Evolutionary conservation across 176 grass and related monocot genomes (phyloP), one percentile per base, ranked within the genome.

Genomic region (Carex cristatella): DNA sequence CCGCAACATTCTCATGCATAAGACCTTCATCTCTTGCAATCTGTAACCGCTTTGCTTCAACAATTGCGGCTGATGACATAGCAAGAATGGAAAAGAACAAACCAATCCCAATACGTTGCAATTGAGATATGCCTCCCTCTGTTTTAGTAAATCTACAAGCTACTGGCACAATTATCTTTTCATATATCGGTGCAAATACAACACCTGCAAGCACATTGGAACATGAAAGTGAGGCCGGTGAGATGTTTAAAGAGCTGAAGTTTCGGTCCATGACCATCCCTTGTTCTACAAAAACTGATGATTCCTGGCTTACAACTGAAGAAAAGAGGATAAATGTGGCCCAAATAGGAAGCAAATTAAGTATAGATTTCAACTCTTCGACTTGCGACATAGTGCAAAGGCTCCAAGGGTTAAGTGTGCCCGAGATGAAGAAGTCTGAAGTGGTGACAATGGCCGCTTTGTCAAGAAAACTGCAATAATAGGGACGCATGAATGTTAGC

Each of bases 331-430:
- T 98, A 48, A 84, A 90, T 13, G 92, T 94, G 66, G 92, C 87
- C 89, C 92, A 94, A 70, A 97, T 89, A 60, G 94, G 94, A 83
- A 97, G 91, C 89, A 98, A 87, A 10, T 89, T 72, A 37, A 94
- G 81, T 49, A 98, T 48, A 81, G 92, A 90, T 82, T 98, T 98
- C 4, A 94, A 81, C 81, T 98, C 95, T 86, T 98, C 91, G 5
- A 98, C 88, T 61, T 98, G 95, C 58, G 95, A 91, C 71, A 98
- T 38, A 18, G 91, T 89, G 75, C 92, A 98, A 64, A 98, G 87
- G 70, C 89, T 94, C 95, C 95, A 98, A 51, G 90, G 89, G 80
- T 93, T 84, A 58, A 67, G 55, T 62, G 53, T 55, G 84, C 18
- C 61, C 73, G 63, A 82, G 40, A 0, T 35, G 68, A 72, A 69